These are phyloP conservation scores for Penicillium expansum DNA, from an alignment of 2,329 filamentous ascomycete genomes.

Conservation along the genomic window DNA sequence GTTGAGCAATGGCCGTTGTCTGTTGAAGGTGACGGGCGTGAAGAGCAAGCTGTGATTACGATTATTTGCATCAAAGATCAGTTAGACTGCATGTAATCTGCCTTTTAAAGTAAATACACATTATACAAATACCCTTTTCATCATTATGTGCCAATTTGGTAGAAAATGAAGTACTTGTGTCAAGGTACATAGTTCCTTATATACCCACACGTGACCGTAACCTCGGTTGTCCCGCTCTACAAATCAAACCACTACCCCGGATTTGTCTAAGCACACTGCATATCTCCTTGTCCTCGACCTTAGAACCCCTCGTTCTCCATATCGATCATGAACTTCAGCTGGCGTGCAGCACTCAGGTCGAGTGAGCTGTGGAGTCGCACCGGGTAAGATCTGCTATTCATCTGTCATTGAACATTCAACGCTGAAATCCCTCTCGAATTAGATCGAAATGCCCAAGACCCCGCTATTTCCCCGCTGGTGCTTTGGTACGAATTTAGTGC, in stretches of 20 bases:
- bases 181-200: background rate
- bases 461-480: background rate
- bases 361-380: background rate
- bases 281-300: background rate
- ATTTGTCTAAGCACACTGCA: background rate
- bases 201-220: slow-evolving; percentile 4
- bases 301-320: background rate
- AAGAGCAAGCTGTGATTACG: slow-evolving; percentile 62
- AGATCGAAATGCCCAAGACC: background rate
- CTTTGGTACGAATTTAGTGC: background rate
- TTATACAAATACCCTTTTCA: background rate
- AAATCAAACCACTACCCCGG: slow-evolving; percentile 3
- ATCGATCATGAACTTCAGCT: background rate
- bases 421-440: background rate
- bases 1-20: slow-evolving; percentile 78
- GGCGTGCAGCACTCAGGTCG: background rate
- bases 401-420: background rate
- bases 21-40: slow-evolving; percentile 64
- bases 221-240: slow-evolving; percentile 1
- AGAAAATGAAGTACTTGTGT: background rate
- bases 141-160: too few relatives aligned
- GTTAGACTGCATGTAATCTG: background rate
- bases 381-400: background rate
- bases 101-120: background rate
- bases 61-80: background rate